These are phyloP conservation scores for Exophiala spinifera DNA, from an alignment of 2,329 filamentous ascomycete genomes.

Conservation along the genomic window DNA sequence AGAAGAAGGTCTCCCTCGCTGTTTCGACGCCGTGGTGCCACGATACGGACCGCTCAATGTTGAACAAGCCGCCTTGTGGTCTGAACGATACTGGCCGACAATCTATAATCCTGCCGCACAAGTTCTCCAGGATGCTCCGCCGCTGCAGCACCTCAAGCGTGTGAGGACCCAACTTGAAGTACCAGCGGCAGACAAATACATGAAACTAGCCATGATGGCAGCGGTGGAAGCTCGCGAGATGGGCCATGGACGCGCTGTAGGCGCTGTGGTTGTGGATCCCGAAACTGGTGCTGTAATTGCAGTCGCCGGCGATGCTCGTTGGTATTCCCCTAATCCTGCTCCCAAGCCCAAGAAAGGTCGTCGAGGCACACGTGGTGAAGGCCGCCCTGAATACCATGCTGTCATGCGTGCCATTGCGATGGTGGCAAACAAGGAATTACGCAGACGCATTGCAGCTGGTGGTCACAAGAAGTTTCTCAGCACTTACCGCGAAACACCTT, in stretches of 20 bases:
- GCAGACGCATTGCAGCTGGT: slow-evolving; percentile 28
- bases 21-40: slow-evolving; percentile 36
- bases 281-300: slow-evolving; percentile 41
- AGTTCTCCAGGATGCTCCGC: slow-evolving; percentile 42
- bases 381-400: slow-evolving; percentile 46
- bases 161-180: slow-evolving; percentile 37
- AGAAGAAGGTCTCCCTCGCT: slow-evolving; percentile 35
- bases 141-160: slow-evolving; percentile 37
- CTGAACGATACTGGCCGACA: slow-evolving; percentile 42
- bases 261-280: slow-evolving; percentile 46
- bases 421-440: slow-evolving; percentile 40
- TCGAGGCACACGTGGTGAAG: slow-evolving; percentile 32
- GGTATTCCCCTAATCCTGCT: slow-evolving; percentile 19
- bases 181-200: slow-evolving; percentile 34
- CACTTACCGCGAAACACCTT: slow-evolving; percentile 27
- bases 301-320: slow-evolving; percentile 46
- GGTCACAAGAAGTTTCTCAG: slow-evolving; percentile 27
- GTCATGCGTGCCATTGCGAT: slow-evolving; percentile 46
- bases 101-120: slow-evolving; percentile 45
- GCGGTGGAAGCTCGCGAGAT: slow-evolving; percentile 38
- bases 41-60: slow-evolving; percentile 40
- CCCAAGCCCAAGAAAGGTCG: slow-evolving; percentile 4
- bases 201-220: slow-evolving; percentile 40
- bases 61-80: slow-evolving; percentile 43
- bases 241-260: slow-evolving; percentile 40